Evolutionary conservation across 2,329 filamentous ascomycete genomes (phyloP).

Genomic region (Colletotrichum australisinense): DNA sequence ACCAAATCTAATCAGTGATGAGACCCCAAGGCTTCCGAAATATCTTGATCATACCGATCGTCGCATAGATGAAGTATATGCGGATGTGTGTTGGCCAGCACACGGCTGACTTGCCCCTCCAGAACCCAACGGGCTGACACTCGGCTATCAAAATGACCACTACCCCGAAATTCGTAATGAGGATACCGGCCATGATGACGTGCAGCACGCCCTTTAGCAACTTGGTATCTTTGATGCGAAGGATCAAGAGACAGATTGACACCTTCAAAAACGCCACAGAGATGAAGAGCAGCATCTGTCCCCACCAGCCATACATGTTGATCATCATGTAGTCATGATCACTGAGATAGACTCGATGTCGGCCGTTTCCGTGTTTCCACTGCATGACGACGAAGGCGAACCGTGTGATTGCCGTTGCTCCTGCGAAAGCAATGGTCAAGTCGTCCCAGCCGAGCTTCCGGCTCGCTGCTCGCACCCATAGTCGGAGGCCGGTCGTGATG

Average conservation of each 20-base stretch:
- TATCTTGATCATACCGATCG: conserved; percentile 39
- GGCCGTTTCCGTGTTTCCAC: conserved; percentile 49
- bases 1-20: background rate
- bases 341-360: conserved; percentile 49
- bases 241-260: conserved; percentile 52
- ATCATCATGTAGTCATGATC: conserved; percentile 45
- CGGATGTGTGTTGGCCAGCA: conserved; percentile 47
- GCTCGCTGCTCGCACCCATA: conserved; percentile 44
- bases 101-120: conserved; percentile 9
- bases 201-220: conserved; percentile 44
- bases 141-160: conserved; percentile 47
- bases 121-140: conserved; percentile 41
- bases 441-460: conserved; percentile 50
- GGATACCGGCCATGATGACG: conserved; percentile 43
- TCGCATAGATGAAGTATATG: conserved; percentile 47
- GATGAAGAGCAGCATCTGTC: conserved; percentile 52
- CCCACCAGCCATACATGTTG: conserved; percentile 51
- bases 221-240: conserved; percentile 52
- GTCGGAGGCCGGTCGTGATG: conserved; percentile 44
- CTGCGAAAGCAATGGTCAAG: conserved; percentile 45
- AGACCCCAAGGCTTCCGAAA: background rate
- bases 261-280: conserved; percentile 52
- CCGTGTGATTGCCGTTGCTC: conserved; percentile 43
- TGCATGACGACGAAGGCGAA: conserved; percentile 47
- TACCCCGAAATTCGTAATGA: conserved; percentile 45